Percentiles rank a stretch among this genome's conserved stretches.
Conservation (phyloP, 2,329 filamentous ascomycete species). For the Catunica adiposa region DNA sequence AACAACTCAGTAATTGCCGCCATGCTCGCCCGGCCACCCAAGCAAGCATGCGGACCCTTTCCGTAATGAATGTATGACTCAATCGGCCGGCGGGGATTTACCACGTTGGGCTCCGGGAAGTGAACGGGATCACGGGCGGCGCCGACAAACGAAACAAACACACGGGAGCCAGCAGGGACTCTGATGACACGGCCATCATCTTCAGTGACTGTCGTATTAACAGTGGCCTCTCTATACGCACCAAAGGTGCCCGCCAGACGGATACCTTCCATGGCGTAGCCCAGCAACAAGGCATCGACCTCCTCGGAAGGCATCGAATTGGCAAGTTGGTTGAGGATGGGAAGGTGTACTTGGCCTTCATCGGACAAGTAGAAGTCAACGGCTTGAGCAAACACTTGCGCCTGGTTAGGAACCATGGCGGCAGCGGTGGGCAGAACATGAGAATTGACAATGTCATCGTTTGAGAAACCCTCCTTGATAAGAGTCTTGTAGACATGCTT, state of each 20-base stretch:
- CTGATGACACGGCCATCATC: constrained; percentile 34
- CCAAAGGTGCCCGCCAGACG: constrained; percentile 49
- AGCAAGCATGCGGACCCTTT: constrained; percentile 43
- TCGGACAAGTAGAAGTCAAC: constrained; percentile 55
- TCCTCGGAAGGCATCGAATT: constrained; percentile 36
- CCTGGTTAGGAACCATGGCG: constrained; percentile 54
- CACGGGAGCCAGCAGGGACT: constrained; percentile 38
- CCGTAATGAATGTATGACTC: constrained; percentile 50
- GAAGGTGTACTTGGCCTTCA: constrained; percentile 36
- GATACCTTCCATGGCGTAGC: constrained; percentile 56
- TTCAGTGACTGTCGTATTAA: constrained; percentile 25
- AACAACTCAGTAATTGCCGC: constrained; percentile 52
- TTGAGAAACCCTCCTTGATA: constrained; percentile 43
- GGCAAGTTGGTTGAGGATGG: constrained; percentile 45
- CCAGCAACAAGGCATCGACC: constrained; percentile 46
- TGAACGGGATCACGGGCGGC: constrained; percentile 38
- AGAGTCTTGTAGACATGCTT: constrained; percentile 47
- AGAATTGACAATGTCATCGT: constrained; percentile 52
- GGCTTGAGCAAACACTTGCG: constrained; percentile 55
- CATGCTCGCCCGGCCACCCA: constrained; percentile 44
- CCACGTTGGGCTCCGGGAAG: constrained; percentile 44
- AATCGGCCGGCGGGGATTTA: constrained; percentile 47
- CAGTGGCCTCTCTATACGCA: constrained; percentile 39
- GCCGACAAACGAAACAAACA: constrained; percentile 47
- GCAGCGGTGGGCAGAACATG: constrained; percentile 52